A percentile compares a stretch with the other conserved stretches of the same genome.
Conservation (phyloP, 495 filamentous ascomycete genomes). For the Neurospora sp. region DNA sequence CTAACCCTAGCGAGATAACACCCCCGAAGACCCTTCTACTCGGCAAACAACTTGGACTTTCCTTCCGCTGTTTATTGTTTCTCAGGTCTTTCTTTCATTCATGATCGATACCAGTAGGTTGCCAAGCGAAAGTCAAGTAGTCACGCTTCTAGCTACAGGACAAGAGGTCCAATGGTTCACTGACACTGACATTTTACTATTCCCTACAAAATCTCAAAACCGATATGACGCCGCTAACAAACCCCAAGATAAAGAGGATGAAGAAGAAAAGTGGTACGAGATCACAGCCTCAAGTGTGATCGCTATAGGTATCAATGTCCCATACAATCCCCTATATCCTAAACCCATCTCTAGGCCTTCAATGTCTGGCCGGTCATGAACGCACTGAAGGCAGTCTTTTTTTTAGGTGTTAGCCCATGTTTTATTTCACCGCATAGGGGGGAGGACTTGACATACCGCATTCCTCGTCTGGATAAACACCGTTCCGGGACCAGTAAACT, state of each 20-base stretch:
- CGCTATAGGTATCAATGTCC: not conserved
- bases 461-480: conserved; percentile 94
- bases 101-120: not conserved
- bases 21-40: not conserved
- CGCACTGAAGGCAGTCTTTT: conserved; percentile 32
- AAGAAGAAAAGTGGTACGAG: not conserved
- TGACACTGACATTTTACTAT: not conserved
- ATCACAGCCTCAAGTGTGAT: not conserved
- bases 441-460: conserved; percentile 37
- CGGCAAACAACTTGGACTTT: not conserved
- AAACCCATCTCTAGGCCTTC: not conserved
- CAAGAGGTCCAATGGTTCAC: not conserved
- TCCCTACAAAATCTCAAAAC: not conserved
- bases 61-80: not conserved
- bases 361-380: conserved; percentile 34
- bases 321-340: not conserved
- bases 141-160: not conserved
- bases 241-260: not conserved
- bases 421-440: not conserved
- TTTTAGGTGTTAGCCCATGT: conserved; percentile 12
- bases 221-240: not conserved
- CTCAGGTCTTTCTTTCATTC: not conserved
- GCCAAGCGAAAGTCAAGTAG: not conserved
- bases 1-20: not conserved
- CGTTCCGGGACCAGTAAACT: conserved; percentile 84